Evolutionary conservation across 176 grass and related monocot genomes (phyloP).

Genomic region (Tillandsia fasciculata): DNA sequence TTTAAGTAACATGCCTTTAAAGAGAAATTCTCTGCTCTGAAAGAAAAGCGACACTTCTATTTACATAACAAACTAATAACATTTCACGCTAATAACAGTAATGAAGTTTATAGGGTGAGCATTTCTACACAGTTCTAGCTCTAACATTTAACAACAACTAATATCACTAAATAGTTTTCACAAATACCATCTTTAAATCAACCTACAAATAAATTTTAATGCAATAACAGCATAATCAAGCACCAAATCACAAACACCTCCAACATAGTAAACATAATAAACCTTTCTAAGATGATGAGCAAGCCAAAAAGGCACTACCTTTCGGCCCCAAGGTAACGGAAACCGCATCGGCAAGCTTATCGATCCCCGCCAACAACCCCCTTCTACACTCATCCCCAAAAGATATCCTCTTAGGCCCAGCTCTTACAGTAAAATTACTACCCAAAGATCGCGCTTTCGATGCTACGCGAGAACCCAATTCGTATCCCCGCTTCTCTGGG

Average conservation of each 20-base stretch:
- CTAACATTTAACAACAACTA: not conserved
- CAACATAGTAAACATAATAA: not conserved
- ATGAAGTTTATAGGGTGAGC: too few species aligned
- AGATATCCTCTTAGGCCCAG: constrained; percentile 55
- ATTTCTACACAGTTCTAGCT: too few species aligned
- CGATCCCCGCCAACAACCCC: constrained; percentile 57
- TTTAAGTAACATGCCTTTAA: not conserved
- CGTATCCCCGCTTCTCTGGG: not conserved
- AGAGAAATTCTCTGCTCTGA: constrained; percentile 23
- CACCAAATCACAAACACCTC: not conserved
- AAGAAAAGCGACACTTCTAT: not conserved
- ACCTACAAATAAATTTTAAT: too few species aligned
- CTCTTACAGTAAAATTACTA: constrained; percentile 33
- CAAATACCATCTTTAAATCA: too few species aligned
- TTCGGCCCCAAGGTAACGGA: constrained; percentile 77
- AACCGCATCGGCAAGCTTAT: constrained; percentile 87
- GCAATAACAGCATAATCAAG: not conserved
- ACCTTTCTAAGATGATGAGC: not conserved
- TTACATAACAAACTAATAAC: too few species aligned
- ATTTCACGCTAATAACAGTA: too few species aligned
- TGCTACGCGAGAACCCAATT: not conserved
- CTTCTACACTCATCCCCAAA: constrained; percentile 57
- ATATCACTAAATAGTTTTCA: not conserved
- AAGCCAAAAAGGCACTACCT: constrained; percentile 30
- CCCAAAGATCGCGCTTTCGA: not conserved